These are phyloP conservation scores for Fusarium albosuccineum DNA, from an alignment of 2,329 filamentous ascomycete genomes.

Conservation along the genomic window DNA sequence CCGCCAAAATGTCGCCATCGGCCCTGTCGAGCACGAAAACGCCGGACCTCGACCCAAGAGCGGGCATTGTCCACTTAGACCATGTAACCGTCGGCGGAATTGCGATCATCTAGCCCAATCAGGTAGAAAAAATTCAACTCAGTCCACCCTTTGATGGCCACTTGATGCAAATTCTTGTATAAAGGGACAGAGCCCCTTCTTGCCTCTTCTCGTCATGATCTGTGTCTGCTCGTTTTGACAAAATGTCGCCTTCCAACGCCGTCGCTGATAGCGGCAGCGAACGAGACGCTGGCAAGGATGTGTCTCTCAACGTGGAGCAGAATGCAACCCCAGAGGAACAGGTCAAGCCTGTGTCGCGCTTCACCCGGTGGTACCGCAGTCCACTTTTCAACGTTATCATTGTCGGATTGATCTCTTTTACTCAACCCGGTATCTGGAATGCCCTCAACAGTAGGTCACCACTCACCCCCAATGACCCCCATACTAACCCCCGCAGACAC, in stretches of 20 bases:
- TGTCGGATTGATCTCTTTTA: conserved; percentile 65
- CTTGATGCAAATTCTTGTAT: conserved; percentile 11
- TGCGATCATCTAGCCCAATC: conserved; percentile 35
- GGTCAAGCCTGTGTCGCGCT: conserved; percentile 38
- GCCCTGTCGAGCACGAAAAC: conserved; percentile 39
- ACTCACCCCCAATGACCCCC: not conserved
- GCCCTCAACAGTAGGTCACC: conserved; percentile 59
- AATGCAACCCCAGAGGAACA: conserved; percentile 19
- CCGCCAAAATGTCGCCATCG: conserved; percentile 37
- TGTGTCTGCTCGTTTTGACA: not conserved
- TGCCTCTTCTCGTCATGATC: not conserved
- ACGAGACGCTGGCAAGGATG: conserved; percentile 32
- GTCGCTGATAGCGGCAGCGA: conserved; percentile 29
- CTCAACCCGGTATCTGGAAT: conserved; percentile 66
- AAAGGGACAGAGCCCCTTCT: conserved; percentile 11
- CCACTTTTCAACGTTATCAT: conserved; percentile 64
- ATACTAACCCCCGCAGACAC: conserved; percentile 47
- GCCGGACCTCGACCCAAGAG: conserved; percentile 17
- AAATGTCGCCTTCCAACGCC: conserved; percentile 27
- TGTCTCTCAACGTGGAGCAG: conserved; percentile 14
- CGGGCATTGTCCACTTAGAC: conserved; percentile 20
- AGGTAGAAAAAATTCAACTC: conserved; percentile 8
- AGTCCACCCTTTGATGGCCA: conserved; percentile 30
- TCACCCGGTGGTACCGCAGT: conserved; percentile 43
- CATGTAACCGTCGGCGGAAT: conserved; percentile 27